Conservation (phyloP, 2,329 filamentous ascomycete species). For the Didymella glomerata region DNA sequence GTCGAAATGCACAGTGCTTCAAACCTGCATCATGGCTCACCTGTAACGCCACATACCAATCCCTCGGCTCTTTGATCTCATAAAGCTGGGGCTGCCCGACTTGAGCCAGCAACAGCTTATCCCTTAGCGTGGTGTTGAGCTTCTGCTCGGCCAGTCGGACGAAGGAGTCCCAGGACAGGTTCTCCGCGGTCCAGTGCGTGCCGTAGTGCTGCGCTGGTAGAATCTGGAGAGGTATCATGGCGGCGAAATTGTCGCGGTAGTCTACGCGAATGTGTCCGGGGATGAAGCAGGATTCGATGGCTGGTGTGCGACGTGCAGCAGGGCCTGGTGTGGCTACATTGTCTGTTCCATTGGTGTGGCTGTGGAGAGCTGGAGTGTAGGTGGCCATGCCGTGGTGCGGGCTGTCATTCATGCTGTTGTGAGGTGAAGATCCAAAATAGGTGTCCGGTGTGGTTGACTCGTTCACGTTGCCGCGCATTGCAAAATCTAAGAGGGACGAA, state of each 20-base stretch:
- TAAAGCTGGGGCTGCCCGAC: not conserved
- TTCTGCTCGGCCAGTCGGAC: not conserved
- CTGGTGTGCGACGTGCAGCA: not conserved
- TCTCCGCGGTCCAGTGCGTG: not conserved
- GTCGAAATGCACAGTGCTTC: not conserved
- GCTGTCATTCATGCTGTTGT: not conserved
- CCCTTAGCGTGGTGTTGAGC: not conserved
- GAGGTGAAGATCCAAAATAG: not conserved
- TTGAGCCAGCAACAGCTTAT: not conserved
- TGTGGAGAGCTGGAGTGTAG: not conserved
- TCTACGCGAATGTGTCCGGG: not conserved
- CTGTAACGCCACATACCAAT: not conserved
- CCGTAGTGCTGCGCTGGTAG: not conserved
- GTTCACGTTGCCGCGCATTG: not conserved
- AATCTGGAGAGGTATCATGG: not conserved
- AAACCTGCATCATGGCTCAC: not conserved
- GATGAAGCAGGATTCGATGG: not conserved
- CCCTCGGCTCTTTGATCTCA: not conserved
- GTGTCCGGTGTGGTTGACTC: not conserved
- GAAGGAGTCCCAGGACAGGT: not conserved
- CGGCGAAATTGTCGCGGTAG: not conserved
- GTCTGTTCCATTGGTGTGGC: not conserved
- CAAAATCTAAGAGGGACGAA: not conserved
- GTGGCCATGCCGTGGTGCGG: not conserved
- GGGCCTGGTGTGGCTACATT: not conserved